Evolutionary conservation across 2,329 filamentous ascomycete genomes (phyloP), one percentile per base, ranked within the genome.

Genomic region (Lachnellula willkommii): DNA sequence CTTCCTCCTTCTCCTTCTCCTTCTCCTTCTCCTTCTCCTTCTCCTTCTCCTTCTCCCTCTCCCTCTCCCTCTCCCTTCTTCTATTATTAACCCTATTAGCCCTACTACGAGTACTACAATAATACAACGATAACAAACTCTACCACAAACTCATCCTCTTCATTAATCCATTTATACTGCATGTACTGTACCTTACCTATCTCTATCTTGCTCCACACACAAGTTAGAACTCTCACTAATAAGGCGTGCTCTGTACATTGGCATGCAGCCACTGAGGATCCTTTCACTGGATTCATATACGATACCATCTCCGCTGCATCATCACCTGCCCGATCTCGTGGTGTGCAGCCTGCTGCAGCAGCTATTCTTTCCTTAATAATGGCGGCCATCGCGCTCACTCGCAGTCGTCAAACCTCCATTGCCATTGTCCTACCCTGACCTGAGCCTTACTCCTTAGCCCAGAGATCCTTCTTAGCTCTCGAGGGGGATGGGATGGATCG

Each of bases 281-380:
- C 22, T 17, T 45, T 20, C 20, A 12, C 42, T 45, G 7, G n/a
- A 12, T 22, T 17, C 17, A 20, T 45, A 45, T 22, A 12, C 20
- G 22, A 47, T 28, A 43, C 40, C 50, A 7, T 22, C 24, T 12
- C 32, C 15, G 35, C 43, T 53, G 51, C 39, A 39, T 50, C 32
- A 46, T 54, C 53, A 52, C 55, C 46, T 54, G 53, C 55, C 49
- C 55, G 49, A 40, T 40, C 26, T 52, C 20, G 52, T 32, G 28
- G 28, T 32, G 28, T 32, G 28, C 8, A 32, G 28, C 28, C 28
- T 32, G 8, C 28, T 11, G 28, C 28, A 11, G 28, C 50, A 49
- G 57, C 20, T 24, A 48, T 50, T 32, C 37, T 43, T 32, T 40
- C 22, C 20, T 55, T 53, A 47, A 20, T 14, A 5, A 45, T 45